Percentiles rank a stretch among this genome's conserved stretches.
Conservation (phyloP, 164 flowering plant species). For the Malania oleifera region DNA sequence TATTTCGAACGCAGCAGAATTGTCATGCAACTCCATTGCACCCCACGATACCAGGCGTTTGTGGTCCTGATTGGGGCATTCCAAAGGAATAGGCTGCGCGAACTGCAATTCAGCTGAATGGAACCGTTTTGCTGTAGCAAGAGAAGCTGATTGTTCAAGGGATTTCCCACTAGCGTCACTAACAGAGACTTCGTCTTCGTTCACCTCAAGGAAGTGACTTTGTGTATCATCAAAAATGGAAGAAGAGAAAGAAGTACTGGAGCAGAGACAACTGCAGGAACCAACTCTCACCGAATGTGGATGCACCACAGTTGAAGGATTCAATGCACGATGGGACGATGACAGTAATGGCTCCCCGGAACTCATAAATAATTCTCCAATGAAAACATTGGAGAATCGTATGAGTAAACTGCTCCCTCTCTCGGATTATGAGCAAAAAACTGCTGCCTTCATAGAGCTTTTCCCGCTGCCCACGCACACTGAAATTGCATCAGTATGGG, state of each 20-base stretch:
- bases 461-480: neutral
- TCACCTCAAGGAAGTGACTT: constrained; percentile 16
- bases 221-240: constrained; percentile 28
- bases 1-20: constrained; percentile 37
- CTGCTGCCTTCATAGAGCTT: constrained; percentile 1
- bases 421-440: constrained; percentile 6
- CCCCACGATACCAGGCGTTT: constrained; percentile 54
- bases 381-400: constrained; percentile 30
- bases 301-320: constrained; percentile 17
- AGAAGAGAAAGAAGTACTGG: constrained; percentile 27
- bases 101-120: constrained; percentile 29
- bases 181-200: constrained; percentile 12
- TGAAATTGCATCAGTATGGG: neutral
- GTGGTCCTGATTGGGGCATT: constrained; percentile 40
- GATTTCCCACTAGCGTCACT: constrained; percentile 13
- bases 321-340: constrained; percentile 22
- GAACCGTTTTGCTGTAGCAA: constrained; percentile 9
- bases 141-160: constrained; percentile 11
- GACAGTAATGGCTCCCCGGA: constrained; percentile 44
- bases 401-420: neutral
- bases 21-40: constrained; percentile 48
- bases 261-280: constrained; percentile 31
- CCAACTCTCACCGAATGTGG: constrained; percentile 15
- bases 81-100: constrained; percentile 29
- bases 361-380: constrained; percentile 48